phyloP scores from a whole-genome alignment of 352 stramenopile genomes.

The Phytophthora tentaculata region DNA sequence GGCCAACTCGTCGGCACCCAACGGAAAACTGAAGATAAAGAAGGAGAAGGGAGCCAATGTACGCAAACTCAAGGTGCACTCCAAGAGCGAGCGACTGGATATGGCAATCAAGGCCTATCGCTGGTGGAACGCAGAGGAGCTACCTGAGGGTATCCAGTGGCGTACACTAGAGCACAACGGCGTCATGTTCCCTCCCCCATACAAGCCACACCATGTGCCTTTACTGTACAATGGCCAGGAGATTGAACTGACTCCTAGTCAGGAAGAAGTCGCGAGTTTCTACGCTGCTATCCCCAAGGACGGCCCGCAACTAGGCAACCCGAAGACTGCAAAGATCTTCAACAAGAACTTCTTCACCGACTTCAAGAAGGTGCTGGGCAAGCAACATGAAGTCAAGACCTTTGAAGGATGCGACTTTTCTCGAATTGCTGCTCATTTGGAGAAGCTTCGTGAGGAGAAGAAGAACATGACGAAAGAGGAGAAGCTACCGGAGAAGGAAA shows the following conservation, averaged over 20 bases:
- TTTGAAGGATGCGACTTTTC: slow-evolving; percentile 99
- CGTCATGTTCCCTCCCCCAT: slow-evolving; percentile 96
- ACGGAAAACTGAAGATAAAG: slow-evolving; percentile 57
- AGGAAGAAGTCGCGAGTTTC: slow-evolving; percentile 97
- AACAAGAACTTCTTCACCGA: slow-evolving; percentile 99
- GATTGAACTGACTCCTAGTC: slow-evolving; percentile 93
- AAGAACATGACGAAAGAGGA: slow-evolving; percentile 98
- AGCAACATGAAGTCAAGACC: slow-evolving; percentile 93
- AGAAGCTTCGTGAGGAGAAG: slow-evolving; percentile 92
- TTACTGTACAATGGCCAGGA: slow-evolving; percentile 94
- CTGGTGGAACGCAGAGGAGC: slow-evolving; percentile 98
- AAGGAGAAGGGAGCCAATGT: slow-evolving; percentile 53
- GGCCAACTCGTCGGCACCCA: slow-evolving; percentile 22
- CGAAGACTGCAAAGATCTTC: slow-evolving; percentile 97
- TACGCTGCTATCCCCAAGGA: slow-evolving; percentile 97
- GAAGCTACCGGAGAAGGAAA: slow-evolving; percentile 89
- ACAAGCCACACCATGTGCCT: slow-evolving; percentile 96
- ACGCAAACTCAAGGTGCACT: slow-evolving; percentile 94
- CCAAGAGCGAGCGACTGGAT: slow-evolving; percentile 93
- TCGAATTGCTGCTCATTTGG: slow-evolving; percentile 92
- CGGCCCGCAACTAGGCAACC: slow-evolving; percentile 97
- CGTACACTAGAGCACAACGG: slow-evolving; percentile 99
- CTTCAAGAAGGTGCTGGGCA: slow-evolving; percentile 93
- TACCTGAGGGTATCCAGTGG: slow-evolving; percentile 97
- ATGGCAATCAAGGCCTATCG: slow-evolving; percentile 99